Base-by-base conservation (phyloP, 2,329 filamentous ascomycete species). In the Fusarium protoensiforme region DNA sequence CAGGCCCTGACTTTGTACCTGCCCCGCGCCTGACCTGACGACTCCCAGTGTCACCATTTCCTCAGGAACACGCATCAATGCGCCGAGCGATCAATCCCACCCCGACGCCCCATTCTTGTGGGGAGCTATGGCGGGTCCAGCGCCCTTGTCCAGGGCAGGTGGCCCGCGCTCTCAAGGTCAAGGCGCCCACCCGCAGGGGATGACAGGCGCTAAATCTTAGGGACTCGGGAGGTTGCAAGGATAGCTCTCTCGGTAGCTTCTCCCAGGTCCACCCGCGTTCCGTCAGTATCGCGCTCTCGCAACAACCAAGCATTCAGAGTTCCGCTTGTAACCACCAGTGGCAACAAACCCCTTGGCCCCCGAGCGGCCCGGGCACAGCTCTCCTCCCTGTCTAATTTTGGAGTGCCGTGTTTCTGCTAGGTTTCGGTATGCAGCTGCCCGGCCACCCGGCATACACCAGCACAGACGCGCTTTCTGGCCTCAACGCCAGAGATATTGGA, bases 211-310 rank as follows among this genome's bases (percentile, higher is more conserved):
- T 67, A 72, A 67, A n/a, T 60, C n/a, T 58, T 67, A 71, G 69
- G 57, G 66, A 64, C 67, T 64, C 68, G 74, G 71, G 68, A 65
- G 53, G 67, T 53, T 74, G 60, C 75, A 77, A 72, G 75, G 75
- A 67, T 76, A 77, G 75, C 72, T 73, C 70, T 71, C 59, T 76
- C 70, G 75, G 72, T 77, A 73, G 63, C 67, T 69, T 67, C 64
- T 63, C 68, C 43, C 63, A 63, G 61, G 51, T 67, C 73, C 61
- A 57, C 71, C 63, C 60, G 43, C 46, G 48, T 16, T 59, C 57
- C 43, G 51, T 57, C 48, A 61, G 35, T 24, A 27, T 57, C 22
- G 22, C 24, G 61, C 41, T 60, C 39, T 20, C 31, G 20, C 36
- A 36, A 20, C 20, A 27, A 22, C 22, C 35, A 24, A 38, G 43